These are phyloP conservation scores for Allium fistulosum DNA, from an alignment of 106 monocot genomes.

Conservation along the genomic window DNA sequence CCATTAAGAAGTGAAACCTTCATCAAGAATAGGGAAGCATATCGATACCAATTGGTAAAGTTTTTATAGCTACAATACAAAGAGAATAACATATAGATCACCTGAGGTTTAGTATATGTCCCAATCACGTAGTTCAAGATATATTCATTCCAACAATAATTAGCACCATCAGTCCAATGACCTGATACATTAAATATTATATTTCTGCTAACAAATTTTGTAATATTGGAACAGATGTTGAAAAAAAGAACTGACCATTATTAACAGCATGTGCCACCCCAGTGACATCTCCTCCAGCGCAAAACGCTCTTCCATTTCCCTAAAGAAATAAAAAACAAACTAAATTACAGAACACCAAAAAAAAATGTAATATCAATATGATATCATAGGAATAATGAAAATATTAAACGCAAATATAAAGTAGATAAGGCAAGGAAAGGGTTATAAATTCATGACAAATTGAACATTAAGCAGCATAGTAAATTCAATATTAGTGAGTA, in stretches of 20 bases:
- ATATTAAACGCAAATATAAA: not conserved
- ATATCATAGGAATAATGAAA: not conserved
- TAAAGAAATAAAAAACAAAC: not conserved
- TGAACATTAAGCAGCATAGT: too few species aligned
- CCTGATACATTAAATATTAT: conserved; percentile 28
- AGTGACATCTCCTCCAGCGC: conserved; percentile 11
- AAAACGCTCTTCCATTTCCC: conserved; percentile 15
- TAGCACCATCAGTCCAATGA: conserved; percentile 65
- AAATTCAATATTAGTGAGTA: too few species aligned
- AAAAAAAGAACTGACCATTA: not conserved
- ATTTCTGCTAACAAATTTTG: not conserved
- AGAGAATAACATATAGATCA: conserved; percentile 9
- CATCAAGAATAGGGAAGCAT: not conserved
- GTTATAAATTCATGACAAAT: too few species aligned
- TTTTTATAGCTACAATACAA: not conserved
- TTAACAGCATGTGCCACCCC: conserved; percentile 1
- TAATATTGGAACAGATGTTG: not conserved
- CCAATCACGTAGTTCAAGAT: conserved; percentile 81
- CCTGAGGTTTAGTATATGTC: conserved; percentile 91
- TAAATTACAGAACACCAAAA: not conserved
- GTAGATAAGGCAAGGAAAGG: too few species aligned
- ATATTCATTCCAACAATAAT: conserved; percentile 77
- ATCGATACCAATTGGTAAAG: not conserved
- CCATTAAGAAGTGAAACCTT: conserved; percentile 95
- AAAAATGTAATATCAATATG: not conserved